A percentile compares a stretch with the other conserved stretches of the same genome.
These are phyloP conservation scores for Rhododendron simsii DNA, from an alignment of 148 eudicot species.

Conservation along the genomic window DNA sequence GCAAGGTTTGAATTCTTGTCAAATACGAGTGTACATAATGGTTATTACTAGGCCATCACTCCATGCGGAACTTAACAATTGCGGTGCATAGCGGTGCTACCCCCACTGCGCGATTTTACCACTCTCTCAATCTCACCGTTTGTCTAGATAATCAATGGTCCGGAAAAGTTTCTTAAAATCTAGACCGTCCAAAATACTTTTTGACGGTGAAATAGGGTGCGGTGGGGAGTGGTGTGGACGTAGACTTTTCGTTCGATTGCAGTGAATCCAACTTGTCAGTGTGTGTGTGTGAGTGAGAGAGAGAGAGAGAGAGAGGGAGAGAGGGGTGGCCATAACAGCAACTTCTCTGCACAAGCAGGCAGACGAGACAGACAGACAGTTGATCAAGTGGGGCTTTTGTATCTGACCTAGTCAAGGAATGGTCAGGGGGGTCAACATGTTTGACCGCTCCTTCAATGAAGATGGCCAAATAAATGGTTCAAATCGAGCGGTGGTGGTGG, in stretches of 20 bases:
- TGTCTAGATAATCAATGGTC: no score
- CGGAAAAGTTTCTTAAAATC: no score
- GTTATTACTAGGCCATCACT: no score
- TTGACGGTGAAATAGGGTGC: no score
- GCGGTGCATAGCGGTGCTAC: no score
- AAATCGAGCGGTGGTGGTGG: conserved; percentile 15
- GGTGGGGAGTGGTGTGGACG: no score
- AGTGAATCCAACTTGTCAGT: not conserved
- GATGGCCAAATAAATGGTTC: not conserved
- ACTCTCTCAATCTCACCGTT: no score
- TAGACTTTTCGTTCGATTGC: not conserved
- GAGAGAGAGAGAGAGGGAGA: conserved; percentile 8
- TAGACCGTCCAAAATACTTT: no score
- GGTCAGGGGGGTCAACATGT: not conserved
- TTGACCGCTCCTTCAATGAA: not conserved
- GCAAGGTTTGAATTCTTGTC: no score
- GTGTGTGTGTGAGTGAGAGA: not conserved
- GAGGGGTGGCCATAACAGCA: not conserved
- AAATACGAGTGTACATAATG: no score
- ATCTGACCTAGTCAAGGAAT: not conserved
- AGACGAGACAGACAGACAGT: not conserved
- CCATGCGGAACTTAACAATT: no score
- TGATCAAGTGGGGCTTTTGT: not conserved
- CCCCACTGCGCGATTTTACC: no score
- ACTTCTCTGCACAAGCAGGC: not conserved